These are phyloP conservation scores for Acacia confusa DNA, from an alignment of 306 rosid species.

Conservation along the genomic window DNA sequence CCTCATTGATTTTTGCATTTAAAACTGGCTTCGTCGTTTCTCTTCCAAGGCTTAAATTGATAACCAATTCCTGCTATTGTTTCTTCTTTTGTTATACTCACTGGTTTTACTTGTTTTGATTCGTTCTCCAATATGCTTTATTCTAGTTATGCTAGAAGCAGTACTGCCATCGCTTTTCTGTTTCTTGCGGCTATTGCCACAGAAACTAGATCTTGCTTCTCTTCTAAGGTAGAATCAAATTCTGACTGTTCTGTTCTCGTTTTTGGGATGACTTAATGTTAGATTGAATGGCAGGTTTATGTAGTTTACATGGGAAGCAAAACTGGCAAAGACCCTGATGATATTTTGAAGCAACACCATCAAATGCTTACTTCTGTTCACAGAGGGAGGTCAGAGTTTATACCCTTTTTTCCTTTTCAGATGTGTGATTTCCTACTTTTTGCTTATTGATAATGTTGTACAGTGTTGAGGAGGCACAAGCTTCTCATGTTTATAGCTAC, in stretches of 20 bases:
- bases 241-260: background rate
- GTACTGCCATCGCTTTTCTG: slow-evolving; percentile 31
- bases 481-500: slow-evolving; percentile 75
- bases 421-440: background rate
- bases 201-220: slow-evolving; percentile 45
- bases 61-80: background rate
- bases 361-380: slow-evolving; percentile 74
- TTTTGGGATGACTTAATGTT: background rate
- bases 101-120: background rate
- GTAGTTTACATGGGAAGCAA: slow-evolving; percentile 89
- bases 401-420: background rate
- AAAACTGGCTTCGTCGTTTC: background rate
- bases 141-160: slow-evolving; percentile 32
- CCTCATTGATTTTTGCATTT: background rate
- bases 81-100: background rate
- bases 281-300: slow-evolving; percentile 59
- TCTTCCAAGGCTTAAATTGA: background rate
- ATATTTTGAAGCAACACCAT: slow-evolving; percentile 55
- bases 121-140: slow-evolving; percentile 41
- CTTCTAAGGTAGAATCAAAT: slow-evolving; percentile 55
- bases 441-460: background rate
- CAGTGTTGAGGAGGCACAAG: slow-evolving; percentile 67
- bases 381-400: slow-evolving; percentile 55
- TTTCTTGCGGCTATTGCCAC: slow-evolving; percentile 45
- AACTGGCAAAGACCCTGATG: slow-evolving; percentile 57